phyloP scores from a whole-genome alignment of 2,329 filamentous ascomycete genomes.

The Fonsecaea erecta region DNA sequence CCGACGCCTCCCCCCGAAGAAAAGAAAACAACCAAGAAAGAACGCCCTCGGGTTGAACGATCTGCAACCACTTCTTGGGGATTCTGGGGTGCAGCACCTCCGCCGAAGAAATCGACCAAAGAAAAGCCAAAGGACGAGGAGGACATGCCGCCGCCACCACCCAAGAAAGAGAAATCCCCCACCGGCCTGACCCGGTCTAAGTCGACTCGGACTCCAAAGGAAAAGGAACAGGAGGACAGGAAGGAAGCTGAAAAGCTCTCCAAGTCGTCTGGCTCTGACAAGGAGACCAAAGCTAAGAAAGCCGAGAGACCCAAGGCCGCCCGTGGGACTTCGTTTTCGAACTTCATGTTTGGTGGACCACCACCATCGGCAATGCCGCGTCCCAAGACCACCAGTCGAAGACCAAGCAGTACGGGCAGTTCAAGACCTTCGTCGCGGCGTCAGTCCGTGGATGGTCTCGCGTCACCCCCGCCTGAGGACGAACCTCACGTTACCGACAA shows the following conservation, averaged over 20 bases:
- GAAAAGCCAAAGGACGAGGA: slow-evolving; percentile 54
- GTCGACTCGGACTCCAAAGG: slow-evolving; percentile 59
- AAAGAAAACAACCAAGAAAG: slow-evolving; percentile 68
- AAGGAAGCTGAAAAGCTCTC: slow-evolving; percentile 62
- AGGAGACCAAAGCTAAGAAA: slow-evolving; percentile 60
- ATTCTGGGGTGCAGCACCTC: slow-evolving; percentile 67
- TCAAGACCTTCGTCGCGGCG: slow-evolving; percentile 65
- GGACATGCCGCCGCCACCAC: slow-evolving; percentile 36
- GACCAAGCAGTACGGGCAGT: slow-evolving; percentile 60
- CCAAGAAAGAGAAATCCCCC: slow-evolving; percentile 48
- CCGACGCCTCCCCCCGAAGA: slow-evolving; percentile 61
- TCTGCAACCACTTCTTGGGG: slow-evolving; percentile 73
- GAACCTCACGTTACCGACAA: slow-evolving; percentile 70
- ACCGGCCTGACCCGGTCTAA: slow-evolving; percentile 60
- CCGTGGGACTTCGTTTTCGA: slow-evolving; percentile 64
- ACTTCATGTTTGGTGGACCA: slow-evolving; percentile 69
- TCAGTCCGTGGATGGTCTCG: slow-evolving; percentile 70
- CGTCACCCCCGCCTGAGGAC: slow-evolving; percentile 75
- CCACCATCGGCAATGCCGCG: slow-evolving; percentile 59
- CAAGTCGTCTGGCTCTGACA: slow-evolving; percentile 75
- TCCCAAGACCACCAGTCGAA: slow-evolving; percentile 63
- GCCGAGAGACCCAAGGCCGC: slow-evolving; percentile 59
- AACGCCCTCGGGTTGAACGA: slow-evolving; percentile 76
- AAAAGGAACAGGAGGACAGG: slow-evolving; percentile 60
- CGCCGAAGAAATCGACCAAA: slow-evolving; percentile 53